phyloP scores from a whole-genome alignment of 169 alveolate species.

The Plasmodium malariae region DNA sequence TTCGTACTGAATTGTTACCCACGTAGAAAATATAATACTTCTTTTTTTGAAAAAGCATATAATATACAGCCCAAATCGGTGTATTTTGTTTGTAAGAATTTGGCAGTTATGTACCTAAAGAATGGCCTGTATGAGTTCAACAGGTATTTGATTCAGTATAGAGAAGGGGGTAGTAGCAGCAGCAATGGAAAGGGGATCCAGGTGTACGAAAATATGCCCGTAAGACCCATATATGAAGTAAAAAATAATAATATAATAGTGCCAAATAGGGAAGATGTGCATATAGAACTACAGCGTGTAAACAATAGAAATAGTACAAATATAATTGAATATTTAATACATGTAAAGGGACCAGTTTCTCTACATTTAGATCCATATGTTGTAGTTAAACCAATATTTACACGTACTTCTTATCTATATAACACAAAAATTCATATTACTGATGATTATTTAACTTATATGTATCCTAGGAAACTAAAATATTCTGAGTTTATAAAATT shows the following conservation, averaged over 20 bases:
- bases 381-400: slow-evolving; percentile 43
- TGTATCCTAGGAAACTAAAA: slow-evolving; percentile 20
- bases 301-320: not conserved
- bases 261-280: not conserved
- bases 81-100: slow-evolving; percentile 50
- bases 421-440: not conserved
- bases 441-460: slow-evolving; percentile 42
- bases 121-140: slow-evolving; percentile 64
- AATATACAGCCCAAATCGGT: slow-evolving; percentile 24
- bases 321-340: not conserved
- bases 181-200: no score
- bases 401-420: slow-evolving; percentile 11
- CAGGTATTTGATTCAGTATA: slow-evolving; percentile 25
- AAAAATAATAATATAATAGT: slow-evolving; percentile 5
- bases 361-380: slow-evolving; percentile 26
- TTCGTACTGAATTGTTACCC: slow-evolving; percentile 45
- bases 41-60: not conserved
- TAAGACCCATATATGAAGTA: slow-evolving; percentile 45
- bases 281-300: not conserved
- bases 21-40: slow-evolving; percentile 19
- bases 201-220: slow-evolving; percentile 32
- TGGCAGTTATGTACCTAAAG: not conserved
- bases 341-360: not conserved
- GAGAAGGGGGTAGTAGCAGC: not conserved
- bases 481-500: slow-evolving; percentile 10